Evolutionary conservation across 1,284 basidiomycete genomes (phyloP).

Genomic region (Trichosporon faecale): DNA sequence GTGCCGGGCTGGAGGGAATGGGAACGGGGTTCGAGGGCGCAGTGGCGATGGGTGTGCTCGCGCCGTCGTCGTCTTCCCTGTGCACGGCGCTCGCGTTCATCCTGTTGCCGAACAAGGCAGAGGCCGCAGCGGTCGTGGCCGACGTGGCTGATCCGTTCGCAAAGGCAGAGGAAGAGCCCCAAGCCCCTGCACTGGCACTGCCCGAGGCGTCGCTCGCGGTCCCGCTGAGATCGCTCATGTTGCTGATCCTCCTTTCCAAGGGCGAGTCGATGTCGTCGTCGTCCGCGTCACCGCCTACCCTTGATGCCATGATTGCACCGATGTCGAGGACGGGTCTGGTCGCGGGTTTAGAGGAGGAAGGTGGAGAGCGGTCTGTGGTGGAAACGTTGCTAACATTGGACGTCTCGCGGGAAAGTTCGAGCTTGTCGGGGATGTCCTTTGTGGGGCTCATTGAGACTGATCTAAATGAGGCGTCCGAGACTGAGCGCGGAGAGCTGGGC

Average conservation of each 20-base stretch:
- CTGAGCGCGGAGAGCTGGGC: not conserved
- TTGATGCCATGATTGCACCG: not conserved
- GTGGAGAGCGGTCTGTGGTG: not conserved
- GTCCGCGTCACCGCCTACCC: not conserved
- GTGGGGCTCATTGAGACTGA: not conserved
- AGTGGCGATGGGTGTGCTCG: not conserved
- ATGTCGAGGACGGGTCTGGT: slow-evolving; percentile 3
- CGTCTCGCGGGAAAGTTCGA: not conserved
- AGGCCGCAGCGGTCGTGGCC: not conserved
- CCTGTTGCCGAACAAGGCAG: slow-evolving; percentile 3
- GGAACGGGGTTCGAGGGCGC: not conserved
- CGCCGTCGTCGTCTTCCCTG: not conserved
- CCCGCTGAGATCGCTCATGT: not conserved
- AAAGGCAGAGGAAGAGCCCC: slow-evolving; percentile 2
- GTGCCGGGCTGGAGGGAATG: not conserved
- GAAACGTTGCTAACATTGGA: not conserved
- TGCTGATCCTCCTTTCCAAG: not conserved
- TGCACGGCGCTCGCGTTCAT: slow-evolving; percentile 6
- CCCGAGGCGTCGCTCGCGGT: not conserved
- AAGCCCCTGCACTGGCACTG: not conserved
- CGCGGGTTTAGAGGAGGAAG: not conserved
- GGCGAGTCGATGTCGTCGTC: slow-evolving; percentile 9
- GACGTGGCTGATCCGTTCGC: slow-evolving; percentile 5
- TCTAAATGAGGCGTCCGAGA: not conserved
- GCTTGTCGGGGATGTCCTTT: not conserved